Evolutionary conservation across 2,329 filamentous ascomycete species (phyloP), one percentile per base, ranked within the genome.

Genomic region (Colletotrichum sublineola): DNA sequence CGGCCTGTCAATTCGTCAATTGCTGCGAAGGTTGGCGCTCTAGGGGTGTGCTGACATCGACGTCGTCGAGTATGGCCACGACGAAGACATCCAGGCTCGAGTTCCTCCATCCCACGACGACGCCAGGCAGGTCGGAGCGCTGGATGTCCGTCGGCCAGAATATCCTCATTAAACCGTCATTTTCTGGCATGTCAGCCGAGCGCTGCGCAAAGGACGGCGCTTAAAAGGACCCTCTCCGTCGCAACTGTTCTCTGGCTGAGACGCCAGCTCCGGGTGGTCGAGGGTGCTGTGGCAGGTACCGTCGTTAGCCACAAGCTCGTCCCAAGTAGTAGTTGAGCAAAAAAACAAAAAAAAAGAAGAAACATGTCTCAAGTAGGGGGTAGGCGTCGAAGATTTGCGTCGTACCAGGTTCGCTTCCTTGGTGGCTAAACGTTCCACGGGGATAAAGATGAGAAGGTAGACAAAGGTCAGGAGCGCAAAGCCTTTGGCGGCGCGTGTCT

Each of bases 101-200:
- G 82, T 99, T 99, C 78, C 93, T 91, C 94, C 96, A 99, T 79
- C 96, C 96, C 58, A 99, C 93, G 75, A 99, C 91, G 73, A 98
- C 93, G 56, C 96, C 96, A 53, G 94, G 90, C 69, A 89, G 87
- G 76, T 90, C 89, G 67, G 92, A 93, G 81, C 87, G 88, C 67
- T 89, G 88, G 79, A 94, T 91, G 84, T 97, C 95, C 79, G 93
- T 93, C 78, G 96, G 97, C 96, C 96, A 99, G 86, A 99, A 98
- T 85, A 99, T 92, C 86, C 96, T 94, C 92, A 98, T 94, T 86
- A 98, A 87, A 79, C 94, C 95, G 94, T 96, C 90, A 87, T 91
- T 87, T 84, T 90, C 89, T 86, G 89, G 86, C 90, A 92, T 92
- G 87, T 87, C 88, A 84, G 80, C 79, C 74, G 77, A 73, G 75